Evolutionary conservation across 129 eudicot species (phyloP), one percentile per base, ranked within the genome.

Genomic region (Chrysanthemum seticuspe): DNA sequence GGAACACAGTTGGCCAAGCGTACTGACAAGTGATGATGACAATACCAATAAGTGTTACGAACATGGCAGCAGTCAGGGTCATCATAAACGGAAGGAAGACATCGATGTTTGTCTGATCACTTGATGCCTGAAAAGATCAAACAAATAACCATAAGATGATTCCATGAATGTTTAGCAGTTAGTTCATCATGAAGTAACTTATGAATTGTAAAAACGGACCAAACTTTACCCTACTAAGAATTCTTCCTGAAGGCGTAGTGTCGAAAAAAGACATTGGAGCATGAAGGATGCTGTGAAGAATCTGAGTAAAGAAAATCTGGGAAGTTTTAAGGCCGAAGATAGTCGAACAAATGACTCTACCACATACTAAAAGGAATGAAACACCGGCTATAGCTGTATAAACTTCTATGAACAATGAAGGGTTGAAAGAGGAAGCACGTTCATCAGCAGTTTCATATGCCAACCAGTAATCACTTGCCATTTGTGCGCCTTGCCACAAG

Each of bases 181-280:
- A 19, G 21, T 19, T 19, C 21, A 19, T 19, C 21, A 19, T 19
- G 21, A 19, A 19, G 21, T 19, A 19, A 19, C 21, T 19, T 19
- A 19, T 19, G 21, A 19, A 19, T 19, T 19, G 21, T 19, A 19
- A 19, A 19, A 19, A 19, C 21, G 21, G 21, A 19, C 21, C 21
- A 19, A 65, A 58, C 9, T 47, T 72, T 83, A 92, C 97, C 85
- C 96, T 83, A 72, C 86, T 89, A 18, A 92, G 83, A 54, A 92
- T 89, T 80, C 96, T 87, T 67, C 97, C 94, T 2, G 97, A 85
- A 73, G 97, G 97, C 31, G 97, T 92, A 2, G 96, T 87, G 68
- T 92, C 96, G 31, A 92, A 92, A 80, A 89, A 92, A 10, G 97
- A 85, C 96, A 92, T 89, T 50, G 97, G 97, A 72, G 97, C 97